phyloP scores from a whole-genome alignment of 345 rosid species.

The Corchorus capsularis region DNA sequence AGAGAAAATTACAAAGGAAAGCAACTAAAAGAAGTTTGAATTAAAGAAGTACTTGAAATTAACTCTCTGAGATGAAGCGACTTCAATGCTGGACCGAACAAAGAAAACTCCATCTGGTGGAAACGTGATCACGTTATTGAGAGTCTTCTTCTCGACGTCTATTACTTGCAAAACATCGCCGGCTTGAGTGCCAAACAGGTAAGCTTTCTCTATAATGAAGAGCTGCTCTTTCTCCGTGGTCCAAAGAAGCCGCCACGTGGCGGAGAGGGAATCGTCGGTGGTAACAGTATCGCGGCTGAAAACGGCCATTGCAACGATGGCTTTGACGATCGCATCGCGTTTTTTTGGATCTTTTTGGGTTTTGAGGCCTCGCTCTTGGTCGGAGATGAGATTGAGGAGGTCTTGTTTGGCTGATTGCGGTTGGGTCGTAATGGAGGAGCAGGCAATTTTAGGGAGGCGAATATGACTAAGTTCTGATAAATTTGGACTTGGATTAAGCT shows the following conservation, averaged over 20 bases:
- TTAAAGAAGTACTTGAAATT: constrained; percentile 60
- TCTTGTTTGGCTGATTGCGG: constrained; percentile 52
- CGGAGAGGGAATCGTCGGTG: constrained; percentile 63
- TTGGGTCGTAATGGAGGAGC: constrained; percentile 42
- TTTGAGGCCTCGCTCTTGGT: constrained; percentile 83
- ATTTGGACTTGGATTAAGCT: background rate
- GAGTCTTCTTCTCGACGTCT: constrained; percentile 56
- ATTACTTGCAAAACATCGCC: constrained; percentile 94
- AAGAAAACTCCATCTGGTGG: constrained; percentile 93
- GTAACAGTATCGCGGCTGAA: constrained; percentile 58
- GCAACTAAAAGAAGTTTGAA: background rate
- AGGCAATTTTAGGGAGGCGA: constrained; percentile 22
- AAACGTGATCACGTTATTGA: constrained; percentile 86
- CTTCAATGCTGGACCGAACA: constrained; percentile 67
- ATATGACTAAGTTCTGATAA: background rate
- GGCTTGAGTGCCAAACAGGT: constrained; percentile 64
- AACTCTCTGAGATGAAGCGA: constrained; percentile 77
- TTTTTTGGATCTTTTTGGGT: constrained; percentile 61
- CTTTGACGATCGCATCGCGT: constrained; percentile 58
- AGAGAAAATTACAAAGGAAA: background rate
- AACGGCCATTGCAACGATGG: constrained; percentile 64
- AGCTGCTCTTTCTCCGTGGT: constrained; percentile 96
- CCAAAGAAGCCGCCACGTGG: constrained; percentile 91
- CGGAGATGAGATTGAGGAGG: constrained; percentile 71
- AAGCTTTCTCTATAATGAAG: constrained; percentile 82